These are phyloP conservation scores for Andrographis paniculata DNA, from an alignment of 305 asterid genomes.

Conservation along the genomic window DNA sequence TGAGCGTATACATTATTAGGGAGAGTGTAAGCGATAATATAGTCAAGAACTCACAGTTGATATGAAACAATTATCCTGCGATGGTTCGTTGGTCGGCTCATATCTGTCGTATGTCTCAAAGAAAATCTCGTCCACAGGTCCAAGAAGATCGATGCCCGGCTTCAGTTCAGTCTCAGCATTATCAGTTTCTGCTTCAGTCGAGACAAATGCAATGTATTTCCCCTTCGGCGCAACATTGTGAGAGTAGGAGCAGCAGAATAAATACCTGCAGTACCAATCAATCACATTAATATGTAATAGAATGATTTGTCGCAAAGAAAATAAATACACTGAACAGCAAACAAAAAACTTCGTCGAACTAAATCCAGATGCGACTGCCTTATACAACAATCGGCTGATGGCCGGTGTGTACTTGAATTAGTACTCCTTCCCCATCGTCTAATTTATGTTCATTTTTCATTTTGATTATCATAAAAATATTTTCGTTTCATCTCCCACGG, in stretches of 20 bases:
- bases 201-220: constrained; percentile 64
- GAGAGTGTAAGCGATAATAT: background rate
- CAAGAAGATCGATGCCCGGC: constrained; percentile 62
- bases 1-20: background rate
- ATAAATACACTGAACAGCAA: too few relatives aligned
- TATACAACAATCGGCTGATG: too few relatives aligned
- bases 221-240: constrained; percentile 79
- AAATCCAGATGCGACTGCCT: too few relatives aligned
- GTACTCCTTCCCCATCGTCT: too few relatives aligned
- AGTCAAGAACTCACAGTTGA: constrained; percentile 39
- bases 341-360: too few relatives aligned
- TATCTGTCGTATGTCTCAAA: constrained; percentile 51
- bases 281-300: background rate
- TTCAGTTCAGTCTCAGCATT: constrained; percentile 57
- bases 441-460: too few relatives aligned
- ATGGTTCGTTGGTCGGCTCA: constrained; percentile 37
- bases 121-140: constrained; percentile 58
- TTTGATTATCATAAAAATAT: too few relatives aligned
- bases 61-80: constrained; percentile 56
- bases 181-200: constrained; percentile 70
- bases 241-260: constrained; percentile 64
- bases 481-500: too few relatives aligned
- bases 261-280: constrained; percentile 36
- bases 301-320: too few relatives aligned
- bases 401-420: too few relatives aligned